Evolutionary conservation across 2,329 filamentous ascomycete species (phyloP).

Genomic region (Calycina herbarum): DNA sequence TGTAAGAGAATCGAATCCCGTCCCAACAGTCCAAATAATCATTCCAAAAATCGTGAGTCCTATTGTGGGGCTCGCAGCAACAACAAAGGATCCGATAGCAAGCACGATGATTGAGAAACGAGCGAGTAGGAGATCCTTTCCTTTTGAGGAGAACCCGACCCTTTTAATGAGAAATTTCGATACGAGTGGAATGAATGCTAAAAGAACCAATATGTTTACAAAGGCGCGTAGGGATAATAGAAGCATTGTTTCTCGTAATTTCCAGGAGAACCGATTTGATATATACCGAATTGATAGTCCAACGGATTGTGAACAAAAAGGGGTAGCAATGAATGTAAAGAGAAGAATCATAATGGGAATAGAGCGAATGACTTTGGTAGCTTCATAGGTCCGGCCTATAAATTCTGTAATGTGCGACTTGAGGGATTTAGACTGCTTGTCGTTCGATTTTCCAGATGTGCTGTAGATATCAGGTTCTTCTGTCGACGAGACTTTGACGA

Average conservation of each 20-base stretch:
- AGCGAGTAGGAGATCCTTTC: constrained; percentile 33
- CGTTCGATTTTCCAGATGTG: background rate
- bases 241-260: constrained; percentile 27
- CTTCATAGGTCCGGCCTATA: constrained; percentile 23
- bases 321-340: constrained; percentile 26
- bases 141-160: constrained; percentile 21
- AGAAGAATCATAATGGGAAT: constrained; percentile 36
- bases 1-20: constrained; percentile 25
- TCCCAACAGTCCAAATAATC: constrained; percentile 31
- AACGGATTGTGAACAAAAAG: constrained; percentile 23
- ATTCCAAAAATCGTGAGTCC: constrained; percentile 28
- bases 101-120: constrained; percentile 27
- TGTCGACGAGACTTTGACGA: constrained; percentile 14
- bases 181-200: constrained; percentile 29
- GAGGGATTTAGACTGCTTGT: constrained; percentile 9
- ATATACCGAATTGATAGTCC: constrained; percentile 33
- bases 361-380: constrained; percentile 31
- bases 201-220: constrained; percentile 31
- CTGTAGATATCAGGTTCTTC: constrained; percentile 10
- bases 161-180: constrained; percentile 26
- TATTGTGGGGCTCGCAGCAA: constrained; percentile 29
- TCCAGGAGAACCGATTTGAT: constrained; percentile 31
- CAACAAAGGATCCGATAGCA: constrained; percentile 23
- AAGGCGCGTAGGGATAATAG: constrained; percentile 33
- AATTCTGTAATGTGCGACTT: constrained; percentile 19